phyloP scores from a whole-genome alignment of 176 grass and related monocot genomes.

The Guadua angustifolia region DNA sequence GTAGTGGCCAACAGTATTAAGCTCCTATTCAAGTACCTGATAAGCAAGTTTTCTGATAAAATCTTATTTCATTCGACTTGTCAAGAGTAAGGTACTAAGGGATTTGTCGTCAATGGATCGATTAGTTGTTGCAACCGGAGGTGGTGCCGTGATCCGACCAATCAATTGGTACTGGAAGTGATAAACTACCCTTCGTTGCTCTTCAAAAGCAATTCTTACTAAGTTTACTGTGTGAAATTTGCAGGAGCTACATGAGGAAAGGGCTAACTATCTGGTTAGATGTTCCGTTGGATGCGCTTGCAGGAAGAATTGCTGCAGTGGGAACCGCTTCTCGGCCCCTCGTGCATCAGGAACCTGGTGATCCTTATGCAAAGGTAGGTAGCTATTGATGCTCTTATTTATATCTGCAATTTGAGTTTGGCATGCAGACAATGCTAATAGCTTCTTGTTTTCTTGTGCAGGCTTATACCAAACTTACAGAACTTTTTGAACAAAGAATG shows the following conservation, averaged over 20 bases:
- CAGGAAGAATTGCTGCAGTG: conserved; percentile 76
- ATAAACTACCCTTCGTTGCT: conserved; percentile 44
- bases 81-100: conserved; percentile 81
- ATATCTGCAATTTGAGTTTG: not conserved
- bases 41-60: conserved; percentile 44
- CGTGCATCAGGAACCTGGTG: conserved; percentile 84
- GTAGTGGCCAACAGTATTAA: not conserved
- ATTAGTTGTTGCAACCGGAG: conserved; percentile 93
- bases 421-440: not conserved
- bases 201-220: conserved; percentile 38
- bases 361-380: conserved; percentile 83
- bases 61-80: conserved; percentile 54
- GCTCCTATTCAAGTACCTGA: conserved; percentile 35
- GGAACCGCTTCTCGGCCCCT: conserved; percentile 84
- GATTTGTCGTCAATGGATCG: conserved; percentile 87
- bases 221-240: conserved; percentile 28
- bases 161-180: conserved; percentile 78
- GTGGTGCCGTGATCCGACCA: conserved; percentile 87
- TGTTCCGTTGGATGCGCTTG: conserved; percentile 87
- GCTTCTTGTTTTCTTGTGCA: conserved; percentile 45
- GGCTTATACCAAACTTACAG: conserved; percentile 77
- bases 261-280: conserved; percentile 85
- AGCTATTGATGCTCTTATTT: conserved; percentile 25
- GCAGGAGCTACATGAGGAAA: conserved; percentile 89
- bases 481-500: conserved; percentile 85